phyloP scores from a whole-genome alignment of 805 yeast genomes.

The Blastobotrys parvus region DNA sequence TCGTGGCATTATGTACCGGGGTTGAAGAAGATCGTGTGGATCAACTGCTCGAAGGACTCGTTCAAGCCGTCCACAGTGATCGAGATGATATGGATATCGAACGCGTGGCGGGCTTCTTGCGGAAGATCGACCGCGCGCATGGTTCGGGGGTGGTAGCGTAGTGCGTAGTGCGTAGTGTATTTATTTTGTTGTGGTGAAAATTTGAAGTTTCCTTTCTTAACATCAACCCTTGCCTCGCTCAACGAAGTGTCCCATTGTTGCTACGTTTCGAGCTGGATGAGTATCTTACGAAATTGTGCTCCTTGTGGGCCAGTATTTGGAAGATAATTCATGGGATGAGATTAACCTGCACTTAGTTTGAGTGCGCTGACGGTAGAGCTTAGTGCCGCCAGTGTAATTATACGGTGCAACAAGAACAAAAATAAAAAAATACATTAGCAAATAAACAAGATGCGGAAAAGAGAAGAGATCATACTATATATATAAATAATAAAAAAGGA shows the following conservation, averaged over 20 bases:
- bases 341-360: conserved; percentile 9
- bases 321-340: conserved; percentile 7
- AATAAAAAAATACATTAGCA: neutral
- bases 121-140: conserved; percentile 33
- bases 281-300: neutral
- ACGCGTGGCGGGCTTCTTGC: conserved; percentile 46
- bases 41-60: conserved; percentile 68
- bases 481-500: neutral
- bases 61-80: conserved; percentile 86
- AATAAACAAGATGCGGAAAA: neutral
- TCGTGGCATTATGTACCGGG: conserved; percentile 83
- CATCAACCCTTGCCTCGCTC: conserved; percentile 16
- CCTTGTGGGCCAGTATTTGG: neutral
- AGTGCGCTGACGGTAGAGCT: conserved; percentile 14
- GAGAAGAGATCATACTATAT: neutral
- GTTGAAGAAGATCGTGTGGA: conserved; percentile 77
- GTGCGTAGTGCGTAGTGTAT: neutral
- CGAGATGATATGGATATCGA: conserved; percentile 59
- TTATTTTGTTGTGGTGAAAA: neutral
- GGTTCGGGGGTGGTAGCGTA: conserved; percentile 3
- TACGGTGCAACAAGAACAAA: conserved; percentile 5
- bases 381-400: conserved; percentile 12
- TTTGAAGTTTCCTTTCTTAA: neutral
- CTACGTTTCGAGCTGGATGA: conserved; percentile 15
- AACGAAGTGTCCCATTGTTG: conserved; percentile 3